Evolutionary conservation across 2,329 filamentous ascomycete species (phyloP).

Genomic region (Zasmidium cellare): DNA sequence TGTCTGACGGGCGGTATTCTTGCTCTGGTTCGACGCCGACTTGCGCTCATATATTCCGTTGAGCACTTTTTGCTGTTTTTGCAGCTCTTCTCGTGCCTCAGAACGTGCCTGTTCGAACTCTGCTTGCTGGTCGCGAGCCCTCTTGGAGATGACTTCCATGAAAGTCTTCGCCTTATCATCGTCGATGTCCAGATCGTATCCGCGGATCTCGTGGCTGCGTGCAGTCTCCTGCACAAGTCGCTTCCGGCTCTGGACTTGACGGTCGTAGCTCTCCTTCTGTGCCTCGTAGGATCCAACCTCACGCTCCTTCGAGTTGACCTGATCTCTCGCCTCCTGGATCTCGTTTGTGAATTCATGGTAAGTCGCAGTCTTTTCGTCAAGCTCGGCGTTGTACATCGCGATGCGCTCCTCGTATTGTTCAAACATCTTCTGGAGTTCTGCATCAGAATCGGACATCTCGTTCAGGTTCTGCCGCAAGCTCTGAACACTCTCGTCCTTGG

Average conservation of each 20-base stretch:
- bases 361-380: slow-evolving; percentile 59
- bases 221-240: slow-evolving; percentile 77
- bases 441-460: slow-evolving; percentile 76
- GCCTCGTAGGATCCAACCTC: slow-evolving; percentile 79
- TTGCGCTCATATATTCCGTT: slow-evolving; percentile 74
- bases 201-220: slow-evolving; percentile 73
- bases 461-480: slow-evolving; percentile 72
- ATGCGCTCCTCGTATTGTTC: slow-evolving; percentile 78
- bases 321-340: slow-evolving; percentile 48
- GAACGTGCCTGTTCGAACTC: slow-evolving; percentile 73
- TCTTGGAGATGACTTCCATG: slow-evolving; percentile 72
- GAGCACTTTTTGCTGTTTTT: slow-evolving; percentile 69
- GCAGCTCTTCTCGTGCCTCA: slow-evolving; percentile 72
- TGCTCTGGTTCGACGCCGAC: slow-evolving; percentile 71
- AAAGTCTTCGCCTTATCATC: slow-evolving; percentile 75
- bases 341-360: slow-evolving; percentile 64
- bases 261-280: slow-evolving; percentile 82
- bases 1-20: slow-evolving; percentile 69
- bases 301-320: slow-evolving; percentile 48
- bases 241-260: slow-evolving; percentile 70
- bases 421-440: slow-evolving; percentile 69
- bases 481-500: slow-evolving; percentile 68
- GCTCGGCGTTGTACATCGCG: slow-evolving; percentile 60
- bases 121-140: slow-evolving; percentile 74
- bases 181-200: slow-evolving; percentile 76